These are phyloP conservation scores for Chaetomium tenue DNA, from an alignment of 495 filamentous ascomycete genomes.

Conservation along the genomic window DNA sequence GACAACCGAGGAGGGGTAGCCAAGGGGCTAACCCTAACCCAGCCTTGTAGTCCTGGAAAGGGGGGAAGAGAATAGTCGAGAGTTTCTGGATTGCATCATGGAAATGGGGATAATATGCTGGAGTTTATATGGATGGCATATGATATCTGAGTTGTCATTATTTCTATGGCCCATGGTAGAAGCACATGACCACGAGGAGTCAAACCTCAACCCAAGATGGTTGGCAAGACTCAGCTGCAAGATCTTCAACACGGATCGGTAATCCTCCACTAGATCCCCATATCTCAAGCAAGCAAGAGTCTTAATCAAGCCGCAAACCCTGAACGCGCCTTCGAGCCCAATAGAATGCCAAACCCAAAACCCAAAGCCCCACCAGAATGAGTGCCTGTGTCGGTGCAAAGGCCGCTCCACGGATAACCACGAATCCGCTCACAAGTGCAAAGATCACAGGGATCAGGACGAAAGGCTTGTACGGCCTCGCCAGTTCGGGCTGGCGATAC, in stretches of 20 bases:
- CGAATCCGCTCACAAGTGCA: conserved; percentile 52
- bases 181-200: no score
- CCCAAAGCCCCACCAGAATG: conserved; percentile 48
- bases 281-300: neutral
- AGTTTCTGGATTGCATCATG: no score
- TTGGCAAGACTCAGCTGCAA: no score
- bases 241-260: no score
- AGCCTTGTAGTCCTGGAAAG: neutral
- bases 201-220: no score
- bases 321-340: conserved; percentile 27
- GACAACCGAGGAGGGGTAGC: neutral
- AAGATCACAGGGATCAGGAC: conserved; percentile 49
- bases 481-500: conserved; percentile 47
- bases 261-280: neutral
- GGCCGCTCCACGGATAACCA: conserved; percentile 52
- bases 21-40: neutral
- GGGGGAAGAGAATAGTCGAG: neutral
- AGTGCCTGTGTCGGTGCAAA: conserved; percentile 53
- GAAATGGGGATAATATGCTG: no score
- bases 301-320: neutral
- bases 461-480: conserved; percentile 50
- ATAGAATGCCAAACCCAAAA: conserved; percentile 45
- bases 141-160: no score
- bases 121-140: no score
- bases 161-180: no score